These are phyloP conservation scores for Podospora pseudopauciseta DNA, from an alignment of 495 filamentous ascomycete species.

Conservation along the genomic window DNA sequence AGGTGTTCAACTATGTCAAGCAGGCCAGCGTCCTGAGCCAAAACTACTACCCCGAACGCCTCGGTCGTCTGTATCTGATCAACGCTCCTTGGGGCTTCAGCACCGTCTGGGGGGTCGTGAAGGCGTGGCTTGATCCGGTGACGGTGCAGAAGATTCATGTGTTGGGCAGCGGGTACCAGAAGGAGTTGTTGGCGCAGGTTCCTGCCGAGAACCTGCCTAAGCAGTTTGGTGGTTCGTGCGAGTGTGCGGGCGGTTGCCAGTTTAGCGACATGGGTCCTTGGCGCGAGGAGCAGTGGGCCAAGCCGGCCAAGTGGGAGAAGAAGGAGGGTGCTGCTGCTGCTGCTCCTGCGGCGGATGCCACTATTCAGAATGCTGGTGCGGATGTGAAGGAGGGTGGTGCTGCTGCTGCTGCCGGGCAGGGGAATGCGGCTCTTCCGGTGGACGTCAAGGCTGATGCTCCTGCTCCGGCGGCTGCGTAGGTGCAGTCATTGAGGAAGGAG, in stretches of 20 bases:
- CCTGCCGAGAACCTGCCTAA: conserved; percentile 87
- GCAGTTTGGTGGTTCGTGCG: conserved; percentile 78
- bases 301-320: conserved; percentile 65
- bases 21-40: conserved; percentile 67
- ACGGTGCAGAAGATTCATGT: conserved; percentile 96
- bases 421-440: conserved; percentile 9
- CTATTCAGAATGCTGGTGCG: conserved; percentile 24
- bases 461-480: conserved; percentile 34
- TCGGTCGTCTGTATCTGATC: conserved; percentile 87
- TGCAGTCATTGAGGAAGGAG: not conserved
- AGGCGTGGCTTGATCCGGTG: conserved; percentile 90
- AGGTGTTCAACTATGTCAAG: conserved; percentile 71
- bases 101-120: conserved; percentile 76
- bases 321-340: conserved; percentile 15
- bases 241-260: conserved; percentile 78
- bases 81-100: conserved; percentile 96
- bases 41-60: conserved; percentile 97
- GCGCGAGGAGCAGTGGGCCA: conserved; percentile 73
- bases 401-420: conserved; percentile 14
- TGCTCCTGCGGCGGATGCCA: conserved; percentile 8
- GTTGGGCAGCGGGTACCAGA: conserved; percentile 74
- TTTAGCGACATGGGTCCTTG: conserved; percentile 90
- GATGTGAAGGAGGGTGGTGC: conserved; percentile 25
- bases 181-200: conserved; percentile 77
- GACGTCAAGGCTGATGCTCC: conserved; percentile 28